These are phyloP conservation scores for Colletotrichum acutatum DNA, from an alignment of 2,329 filamentous ascomycete genomes.

Conservation along the genomic window DNA sequence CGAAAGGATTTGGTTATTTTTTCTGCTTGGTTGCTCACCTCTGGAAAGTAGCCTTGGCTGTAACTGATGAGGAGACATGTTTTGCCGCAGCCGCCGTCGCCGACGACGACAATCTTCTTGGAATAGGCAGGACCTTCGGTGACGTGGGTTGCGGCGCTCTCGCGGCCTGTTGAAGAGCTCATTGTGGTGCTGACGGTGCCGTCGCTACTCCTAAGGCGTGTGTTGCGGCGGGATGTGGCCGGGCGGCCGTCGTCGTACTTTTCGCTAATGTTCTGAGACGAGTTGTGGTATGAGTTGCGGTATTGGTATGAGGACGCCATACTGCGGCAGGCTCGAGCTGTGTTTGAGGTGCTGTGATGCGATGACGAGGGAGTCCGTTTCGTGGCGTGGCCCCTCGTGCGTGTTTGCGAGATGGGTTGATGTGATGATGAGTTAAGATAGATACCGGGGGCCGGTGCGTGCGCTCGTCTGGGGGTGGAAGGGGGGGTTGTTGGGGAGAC, in stretches of 20 bases:
- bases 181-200: conserved; percentile 89
- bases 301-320: conserved; percentile 65
- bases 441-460: conserved; percentile 19
- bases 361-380: conserved; percentile 17
- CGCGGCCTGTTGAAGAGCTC: conserved; percentile 78
- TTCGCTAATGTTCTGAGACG: conserved; percentile 51
- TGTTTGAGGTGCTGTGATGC: conserved; percentile 1
- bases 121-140: conserved; percentile 94
- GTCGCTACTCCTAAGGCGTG: conserved; percentile 80
- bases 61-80: conserved; percentile 99
- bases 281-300: conserved; percentile 64
- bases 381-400: conserved; percentile 24
- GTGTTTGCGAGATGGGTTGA: conserved; percentile 13
- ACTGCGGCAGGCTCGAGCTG: conserved; percentile 33
- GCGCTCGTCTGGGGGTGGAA: conserved; percentile 12
- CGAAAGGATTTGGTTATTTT: not conserved
- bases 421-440: conserved; percentile 5
- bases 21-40: conserved; percentile 69
- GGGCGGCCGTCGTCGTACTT: conserved; percentile 50
- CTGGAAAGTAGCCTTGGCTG: conserved; percentile 97
- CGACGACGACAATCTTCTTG: conserved; percentile 99
- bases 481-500: conserved; percentile 23
- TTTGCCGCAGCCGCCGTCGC: conserved; percentile 98
- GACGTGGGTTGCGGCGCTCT: conserved; percentile 84
- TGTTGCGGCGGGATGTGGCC: conserved; percentile 52